These are phyloP conservation scores for Nannochloropsis oceanica DNA, from an alignment of 108 stramenopile species.

Conservation along the genomic window DNA sequence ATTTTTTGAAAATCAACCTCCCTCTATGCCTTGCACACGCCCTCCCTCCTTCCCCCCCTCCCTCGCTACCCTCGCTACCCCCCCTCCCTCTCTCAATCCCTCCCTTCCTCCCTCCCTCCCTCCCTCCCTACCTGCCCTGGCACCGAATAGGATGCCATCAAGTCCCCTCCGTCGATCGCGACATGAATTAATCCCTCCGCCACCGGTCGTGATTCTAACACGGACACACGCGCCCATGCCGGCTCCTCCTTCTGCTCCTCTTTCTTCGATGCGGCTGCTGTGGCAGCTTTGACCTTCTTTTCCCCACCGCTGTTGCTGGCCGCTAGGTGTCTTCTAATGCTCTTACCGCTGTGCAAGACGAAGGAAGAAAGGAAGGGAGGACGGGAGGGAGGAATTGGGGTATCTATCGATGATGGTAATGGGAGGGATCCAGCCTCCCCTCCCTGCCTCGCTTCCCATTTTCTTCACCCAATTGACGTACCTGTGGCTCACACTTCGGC, in stretches of 20 bases:
- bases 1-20: too few relatives aligned
- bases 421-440: too few relatives aligned
- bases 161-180: background rate
- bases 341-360: background rate
- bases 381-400: background rate
- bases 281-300: background rate
- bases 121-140: background rate
- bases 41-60: background rate
- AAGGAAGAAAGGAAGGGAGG: background rate
- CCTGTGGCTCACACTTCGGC: too few relatives aligned
- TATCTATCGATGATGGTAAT: too few relatives aligned
- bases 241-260: background rate
- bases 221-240: background rate
- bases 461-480: too few relatives aligned
- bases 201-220: background rate
- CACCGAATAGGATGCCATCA: background rate
- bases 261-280: background rate
- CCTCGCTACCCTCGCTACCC: too few relatives aligned
- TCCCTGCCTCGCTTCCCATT: too few relatives aligned
- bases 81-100: background rate
- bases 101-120: background rate
- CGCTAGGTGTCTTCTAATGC: background rate
- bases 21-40: too few relatives aligned
- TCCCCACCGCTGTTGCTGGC: background rate
- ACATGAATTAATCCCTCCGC: background rate